These are phyloP conservation scores for Cordyceps cateniannulata DNA, from an alignment of 2,329 filamentous ascomycete species.

Conservation along the genomic window DNA sequence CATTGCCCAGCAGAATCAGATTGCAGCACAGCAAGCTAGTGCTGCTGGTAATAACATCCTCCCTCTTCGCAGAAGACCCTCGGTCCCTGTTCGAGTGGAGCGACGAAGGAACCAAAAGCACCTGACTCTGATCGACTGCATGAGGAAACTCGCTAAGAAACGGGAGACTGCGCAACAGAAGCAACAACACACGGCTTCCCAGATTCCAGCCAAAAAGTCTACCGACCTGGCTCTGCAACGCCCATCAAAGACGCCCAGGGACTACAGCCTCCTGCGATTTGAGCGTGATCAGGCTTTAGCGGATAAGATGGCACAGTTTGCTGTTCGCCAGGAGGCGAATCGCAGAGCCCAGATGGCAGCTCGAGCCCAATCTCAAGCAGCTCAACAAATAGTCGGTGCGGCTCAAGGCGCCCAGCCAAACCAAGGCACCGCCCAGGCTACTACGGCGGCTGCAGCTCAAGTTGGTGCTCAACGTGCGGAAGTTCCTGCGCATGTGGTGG, in stretches of 20 bases:
- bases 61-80: slow-evolving; percentile 58
- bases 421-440: slow-evolving; percentile 13
- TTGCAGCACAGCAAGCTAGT: slow-evolving; percentile 45
- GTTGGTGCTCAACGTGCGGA: slow-evolving; percentile 32
- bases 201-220: slow-evolving; percentile 73
- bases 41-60: slow-evolving; percentile 26
- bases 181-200: slow-evolving; percentile 75
- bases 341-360: slow-evolving; percentile 44
- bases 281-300: slow-evolving; percentile 70
- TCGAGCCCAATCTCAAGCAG: slow-evolving; percentile 38
- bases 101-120: slow-evolving; percentile 81
- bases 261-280: slow-evolving; percentile 84
- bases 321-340: slow-evolving; percentile 53
- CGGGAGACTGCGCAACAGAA: slow-evolving; percentile 80
- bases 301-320: slow-evolving; percentile 50
- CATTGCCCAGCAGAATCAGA: slow-evolving; percentile 48
- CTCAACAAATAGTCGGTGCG: slow-evolving; percentile 29
- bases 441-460: slow-evolving; percentile 20
- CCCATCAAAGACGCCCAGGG: slow-evolving; percentile 70
- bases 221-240: slow-evolving; percentile 54
- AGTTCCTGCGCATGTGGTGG: slow-evolving; percentile 38
- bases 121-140: slow-evolving; percentile 82
- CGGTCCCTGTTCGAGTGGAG: slow-evolving; percentile 78
- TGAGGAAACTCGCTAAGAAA: slow-evolving; percentile 94
- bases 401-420: slow-evolving; percentile 9